Base-by-base conservation (phyloP, 768 basidiomycete species). In the Russula ochroleuca region DNA sequence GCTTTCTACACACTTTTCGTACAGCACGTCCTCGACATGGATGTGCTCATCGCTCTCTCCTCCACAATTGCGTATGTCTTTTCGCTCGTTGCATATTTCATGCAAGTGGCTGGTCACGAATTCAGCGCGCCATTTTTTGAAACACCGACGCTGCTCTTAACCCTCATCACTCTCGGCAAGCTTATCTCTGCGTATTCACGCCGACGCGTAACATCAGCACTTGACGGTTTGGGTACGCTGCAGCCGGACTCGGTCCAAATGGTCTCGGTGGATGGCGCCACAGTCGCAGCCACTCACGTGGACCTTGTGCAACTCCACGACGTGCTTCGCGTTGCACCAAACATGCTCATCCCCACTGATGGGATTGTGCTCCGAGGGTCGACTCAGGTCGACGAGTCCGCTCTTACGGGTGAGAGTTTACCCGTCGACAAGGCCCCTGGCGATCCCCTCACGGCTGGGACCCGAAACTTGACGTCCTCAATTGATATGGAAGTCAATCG, bases 301-400 rank as follows among this genome's bases (percentile, higher is more conserved):
- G 70, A 75, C 1, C 75, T 79, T 2, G 66, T 79, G 21, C 73
- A 78, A 52, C 71, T 72, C 54, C 73, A 70, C 31, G 79, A 80
- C 59, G 66, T 72, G 14, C 69, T 80, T 63, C 73, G 73, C 35
- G 71, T 80, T 38, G 61, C 59, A 0, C 71, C 76, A 13, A 75
- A 75, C 64, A 69, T 74, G 9, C 63, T 72, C 21, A 71, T 79
- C 57, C 75, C 76, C 38, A 78, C 78, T 0, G 79, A 80, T 62
- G 79, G 79, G 17, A 59, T 71, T 23, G 70, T 80, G 41, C 40
- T 73, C 38, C 59, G 65, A 25, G 78, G 79, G 15, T 59, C 67
- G 5, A 77, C 75, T 57, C 72, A 74, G 38, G 73, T 77, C 8
- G 79, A 80, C 67, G 79, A 80, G 67, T 76, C 78, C 2, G 75